Conservation (phyloP, 2,329 filamentous ascomycete species). For the Arthrobotrys conoides region DNA sequence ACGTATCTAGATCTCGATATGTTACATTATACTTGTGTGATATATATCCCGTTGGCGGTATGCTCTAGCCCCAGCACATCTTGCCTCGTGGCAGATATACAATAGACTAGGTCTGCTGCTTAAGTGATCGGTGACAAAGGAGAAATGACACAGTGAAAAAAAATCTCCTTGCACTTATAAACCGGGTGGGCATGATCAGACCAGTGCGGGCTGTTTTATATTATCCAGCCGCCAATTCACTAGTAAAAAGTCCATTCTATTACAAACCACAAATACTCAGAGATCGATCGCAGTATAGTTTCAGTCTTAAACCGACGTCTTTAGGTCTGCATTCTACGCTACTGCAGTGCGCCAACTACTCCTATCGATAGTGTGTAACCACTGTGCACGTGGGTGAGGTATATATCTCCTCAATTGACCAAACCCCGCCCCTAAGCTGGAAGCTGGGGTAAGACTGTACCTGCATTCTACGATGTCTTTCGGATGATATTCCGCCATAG, state of each 20-base stretch:
- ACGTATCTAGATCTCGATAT: neutral
- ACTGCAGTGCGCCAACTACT: too few species aligned
- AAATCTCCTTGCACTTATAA: neutral
- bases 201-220: neutral
- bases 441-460: slow-evolving; percentile 24
- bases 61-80: neutral
- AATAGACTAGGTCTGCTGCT: slow-evolving; percentile 5
- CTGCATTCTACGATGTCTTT: slow-evolving; percentile 43
- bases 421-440: slow-evolving; percentile 20
- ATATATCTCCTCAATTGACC: slow-evolving; percentile 45
- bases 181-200: neutral
- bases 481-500: slow-evolving; percentile 37
- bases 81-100: slow-evolving; percentile 15
- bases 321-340: neutral
- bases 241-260: neutral
- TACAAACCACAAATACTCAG: neutral
- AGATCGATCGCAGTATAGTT: neutral
- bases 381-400: slow-evolving; percentile 39
- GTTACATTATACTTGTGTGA: neutral
- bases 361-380: slow-evolving; percentile 5
- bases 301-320: neutral
- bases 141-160: neutral
- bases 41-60: neutral
- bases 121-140: slow-evolving; percentile 25
- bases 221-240: slow-evolving; percentile 6